A percentile compares a stretch with the other conserved stretches of the same genome.
Conservation (phyloP, 139 green algal species). For the Chlorella sorokiniana region DNA sequence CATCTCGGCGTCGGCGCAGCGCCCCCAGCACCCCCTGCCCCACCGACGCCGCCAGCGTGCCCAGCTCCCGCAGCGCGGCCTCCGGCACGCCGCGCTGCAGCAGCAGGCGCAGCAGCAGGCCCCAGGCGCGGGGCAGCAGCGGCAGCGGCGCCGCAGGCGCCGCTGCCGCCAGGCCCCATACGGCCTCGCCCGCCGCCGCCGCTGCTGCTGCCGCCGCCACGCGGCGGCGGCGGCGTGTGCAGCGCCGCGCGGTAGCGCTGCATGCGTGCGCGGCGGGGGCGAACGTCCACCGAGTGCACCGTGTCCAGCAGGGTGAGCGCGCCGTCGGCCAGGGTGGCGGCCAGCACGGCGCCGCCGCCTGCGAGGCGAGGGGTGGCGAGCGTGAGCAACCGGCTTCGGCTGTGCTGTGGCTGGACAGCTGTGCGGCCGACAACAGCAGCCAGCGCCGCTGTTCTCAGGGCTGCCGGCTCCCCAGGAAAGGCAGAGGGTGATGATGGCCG, state of each 20-base stretch:
- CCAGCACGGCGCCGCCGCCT: constrained; percentile 52
- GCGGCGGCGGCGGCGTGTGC: background rate
- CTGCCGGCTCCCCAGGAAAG: no score
- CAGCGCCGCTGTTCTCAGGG: no score
- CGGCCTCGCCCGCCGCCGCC: no score
- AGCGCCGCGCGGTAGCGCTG: constrained; percentile 18
- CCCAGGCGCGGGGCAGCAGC: constrained; percentile 69
- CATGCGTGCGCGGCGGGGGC: constrained; percentile 22
- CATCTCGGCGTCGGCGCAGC: background rate
- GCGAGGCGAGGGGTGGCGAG: no score
- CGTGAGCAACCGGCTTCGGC: background rate
- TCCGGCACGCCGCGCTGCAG: constrained; percentile 56
- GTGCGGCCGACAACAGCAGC: background rate
- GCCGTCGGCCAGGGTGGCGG: constrained; percentile 55
- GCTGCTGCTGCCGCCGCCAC: background rate
- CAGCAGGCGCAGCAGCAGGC: constrained; percentile 73
- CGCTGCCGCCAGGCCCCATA: constrained; percentile 35
- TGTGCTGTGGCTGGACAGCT: background rate
- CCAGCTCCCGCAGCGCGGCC: background rate
- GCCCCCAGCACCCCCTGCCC: background rate
- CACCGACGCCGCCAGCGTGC: background rate
- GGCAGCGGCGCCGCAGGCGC: constrained; percentile 50
- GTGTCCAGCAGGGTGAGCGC: constrained; percentile 54
- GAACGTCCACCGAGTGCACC: constrained; percentile 34
- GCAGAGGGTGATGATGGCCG: no score